Percentiles rank a stretch among this genome's conserved stretches.
Conservation (phyloP, 1,139 yeast species). For the Petasospora fabianii region DNA sequence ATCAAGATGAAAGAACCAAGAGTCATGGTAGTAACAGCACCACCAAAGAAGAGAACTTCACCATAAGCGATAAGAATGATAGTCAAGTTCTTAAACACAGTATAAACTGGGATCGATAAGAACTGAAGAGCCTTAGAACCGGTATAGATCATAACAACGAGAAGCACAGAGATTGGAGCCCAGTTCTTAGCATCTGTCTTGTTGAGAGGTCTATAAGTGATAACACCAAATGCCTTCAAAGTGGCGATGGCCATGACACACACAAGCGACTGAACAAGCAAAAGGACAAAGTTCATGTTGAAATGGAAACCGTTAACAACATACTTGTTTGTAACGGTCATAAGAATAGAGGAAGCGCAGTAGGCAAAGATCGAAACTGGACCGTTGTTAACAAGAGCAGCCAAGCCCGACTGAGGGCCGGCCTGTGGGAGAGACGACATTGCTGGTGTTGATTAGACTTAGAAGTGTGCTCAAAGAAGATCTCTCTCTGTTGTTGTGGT, state of each 20-base stretch:
- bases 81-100: slow-evolving; percentile 95
- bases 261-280: slow-evolving; percentile 78
- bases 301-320: slow-evolving; percentile 80
- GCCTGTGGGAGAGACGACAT: slow-evolving; percentile 16
- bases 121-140: slow-evolving; percentile 91
- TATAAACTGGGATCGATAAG: slow-evolving; percentile 91
- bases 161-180: slow-evolving; percentile 88
- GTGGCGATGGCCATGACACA: slow-evolving; percentile 72
- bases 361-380: slow-evolving; percentile 82
- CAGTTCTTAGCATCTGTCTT: slow-evolving; percentile 86
- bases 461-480: neutral
- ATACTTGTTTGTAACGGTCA: slow-evolving; percentile 97
- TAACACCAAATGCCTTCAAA: slow-evolving; percentile 69
- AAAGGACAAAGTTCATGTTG: slow-evolving; percentile 86
- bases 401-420: slow-evolving; percentile 19
- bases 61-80: slow-evolving; percentile 96
- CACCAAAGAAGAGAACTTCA: slow-evolving; percentile 97
- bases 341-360: slow-evolving; percentile 88
- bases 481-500: neutral
- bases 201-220: slow-evolving; percentile 84
- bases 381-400: slow-evolving; percentile 64
- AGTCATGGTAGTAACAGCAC: slow-evolving; percentile 86
- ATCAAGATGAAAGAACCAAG: slow-evolving; percentile 81
- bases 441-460: neutral
- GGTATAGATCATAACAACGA: slow-evolving; percentile 94